Conservation (phyloP, 768 basidiomycete genomes). For the Lactifluus subvellereus region DNA sequence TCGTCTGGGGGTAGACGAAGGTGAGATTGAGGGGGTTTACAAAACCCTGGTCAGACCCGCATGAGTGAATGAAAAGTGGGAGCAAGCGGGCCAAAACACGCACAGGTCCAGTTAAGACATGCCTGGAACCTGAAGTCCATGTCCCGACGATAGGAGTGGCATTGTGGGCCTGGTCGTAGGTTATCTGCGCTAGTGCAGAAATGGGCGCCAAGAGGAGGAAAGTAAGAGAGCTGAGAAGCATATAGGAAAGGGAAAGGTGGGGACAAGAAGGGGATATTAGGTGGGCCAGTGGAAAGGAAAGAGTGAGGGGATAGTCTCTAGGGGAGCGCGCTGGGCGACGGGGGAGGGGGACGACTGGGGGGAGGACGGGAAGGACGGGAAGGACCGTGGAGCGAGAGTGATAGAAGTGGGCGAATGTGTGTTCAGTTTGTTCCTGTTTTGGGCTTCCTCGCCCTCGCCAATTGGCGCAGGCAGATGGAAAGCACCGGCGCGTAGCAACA, state of each 20-base stretch:
- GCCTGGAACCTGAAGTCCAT: constrained; percentile 76
- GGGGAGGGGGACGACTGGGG: not conserved
- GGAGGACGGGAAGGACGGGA: not conserved
- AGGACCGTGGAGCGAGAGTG: too few relatives aligned
- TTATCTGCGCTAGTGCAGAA: constrained; percentile 30
- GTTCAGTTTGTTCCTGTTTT: constrained; percentile 24
- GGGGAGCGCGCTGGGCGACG: constrained; percentile 16
- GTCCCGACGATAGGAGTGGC: constrained; percentile 69
- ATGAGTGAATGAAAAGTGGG: not conserved
- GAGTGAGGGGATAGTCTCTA: not conserved
- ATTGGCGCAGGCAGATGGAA: not conserved
- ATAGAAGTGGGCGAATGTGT: not conserved
- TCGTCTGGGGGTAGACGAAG: constrained; percentile 79
- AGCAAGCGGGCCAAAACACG: constrained; percentile 34
- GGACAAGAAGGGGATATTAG: not conserved
- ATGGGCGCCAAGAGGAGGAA: constrained; percentile 26
- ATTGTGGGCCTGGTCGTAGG: constrained; percentile 50
- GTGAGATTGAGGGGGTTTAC: constrained; percentile 72
- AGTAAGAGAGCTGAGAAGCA: constrained; percentile 16
- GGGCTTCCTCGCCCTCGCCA: constrained; percentile 12
- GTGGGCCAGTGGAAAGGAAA: not conserved
- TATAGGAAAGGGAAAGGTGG: not conserved
- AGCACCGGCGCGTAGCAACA: not conserved
- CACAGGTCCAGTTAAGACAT: constrained; percentile 78
- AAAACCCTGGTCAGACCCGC: constrained; percentile 51